Evolutionary conservation across 441 rosid genomes (phyloP).

Genomic region (Gossypium trilobum): DNA sequence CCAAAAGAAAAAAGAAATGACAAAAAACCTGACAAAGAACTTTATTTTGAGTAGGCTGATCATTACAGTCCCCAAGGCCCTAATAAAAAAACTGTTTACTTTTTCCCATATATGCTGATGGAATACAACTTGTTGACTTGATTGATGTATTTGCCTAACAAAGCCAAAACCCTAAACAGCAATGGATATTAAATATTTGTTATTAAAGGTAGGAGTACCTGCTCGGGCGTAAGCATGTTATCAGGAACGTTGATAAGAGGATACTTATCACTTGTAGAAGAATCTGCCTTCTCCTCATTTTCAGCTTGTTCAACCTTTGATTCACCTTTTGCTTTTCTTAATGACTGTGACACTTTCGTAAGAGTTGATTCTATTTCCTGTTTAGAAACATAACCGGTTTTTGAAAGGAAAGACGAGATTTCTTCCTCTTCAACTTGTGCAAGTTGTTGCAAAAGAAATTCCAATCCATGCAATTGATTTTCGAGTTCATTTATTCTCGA

Average conservation of each 20-base stretch:
- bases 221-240: conserved; percentile 68
- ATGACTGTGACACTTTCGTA: conserved; percentile 47
- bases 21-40: not conserved
- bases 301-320: conserved; percentile 63
- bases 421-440: conserved; percentile 57
- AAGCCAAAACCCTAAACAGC: not conserved
- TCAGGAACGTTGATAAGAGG: conserved; percentile 69
- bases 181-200: not conserved
- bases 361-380: conserved; percentile 71
- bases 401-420: conserved; percentile 55
- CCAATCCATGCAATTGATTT: conserved; percentile 68
- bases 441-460: conserved; percentile 72
- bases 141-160: not conserved
- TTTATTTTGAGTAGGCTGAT: not conserved
- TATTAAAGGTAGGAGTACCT: conserved; percentile 31
- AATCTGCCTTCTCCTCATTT: conserved; percentile 53
- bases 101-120: not conserved
- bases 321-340: conserved; percentile 80
- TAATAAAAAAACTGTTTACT: not conserved
- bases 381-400: conserved; percentile 70
- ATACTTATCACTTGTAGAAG: conserved; percentile 48
- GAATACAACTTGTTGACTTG: not conserved
- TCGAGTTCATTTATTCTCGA: conserved; percentile 74
- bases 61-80: not conserved
- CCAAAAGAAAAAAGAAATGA: not conserved